Percentiles rank a stretch among this genome's conserved stretches.
Evolutionary conservation across 768 basidiomycete species (phyloP).

Genomic region (Hericium coralloides): DNA sequence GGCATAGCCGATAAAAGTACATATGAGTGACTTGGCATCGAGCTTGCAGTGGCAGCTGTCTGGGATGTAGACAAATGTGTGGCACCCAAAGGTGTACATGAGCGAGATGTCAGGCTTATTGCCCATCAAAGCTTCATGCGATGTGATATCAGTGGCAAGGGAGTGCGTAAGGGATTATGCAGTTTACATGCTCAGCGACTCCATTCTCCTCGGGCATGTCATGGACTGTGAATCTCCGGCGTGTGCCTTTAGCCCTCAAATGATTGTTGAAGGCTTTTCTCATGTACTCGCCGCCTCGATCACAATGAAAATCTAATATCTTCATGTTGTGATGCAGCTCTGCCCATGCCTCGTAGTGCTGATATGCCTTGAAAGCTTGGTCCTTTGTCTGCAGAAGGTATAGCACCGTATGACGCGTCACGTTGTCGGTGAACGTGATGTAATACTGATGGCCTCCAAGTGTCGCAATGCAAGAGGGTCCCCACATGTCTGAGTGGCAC

Average conservation of each 20-base stretch:
- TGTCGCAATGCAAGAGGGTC: neutral
- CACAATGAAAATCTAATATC: too few species aligned
- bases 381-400: constrained; percentile 1
- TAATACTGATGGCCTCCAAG: neutral
- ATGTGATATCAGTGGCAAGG: constrained; percentile 7
- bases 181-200: too few species aligned
- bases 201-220: too few species aligned
- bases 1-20: constrained; percentile 9
- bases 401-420: constrained; percentile 1
- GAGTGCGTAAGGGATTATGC: neutral
- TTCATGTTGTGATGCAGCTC: neutral
- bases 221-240: too few species aligned
- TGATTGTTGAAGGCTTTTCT: too few species aligned
- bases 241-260: too few species aligned
- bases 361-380: neutral
- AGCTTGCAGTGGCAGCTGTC: constrained; percentile 6
- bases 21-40: neutral
- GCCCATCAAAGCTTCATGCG: constrained; percentile 9
- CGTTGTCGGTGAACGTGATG: too few species aligned
- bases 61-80: constrained; percentile 4
- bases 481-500: neutral
- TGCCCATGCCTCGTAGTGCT: neutral
- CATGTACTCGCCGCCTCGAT: too few species aligned
- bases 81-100: constrained; percentile 8
- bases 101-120: constrained; percentile 7